A percentile compares a stretch with the other conserved stretches of the same genome.
These are phyloP conservation scores for Ambispora gerdemannii DNA, from an alignment of 192 early-diverging fungal species.

Conservation along the genomic window DNA sequence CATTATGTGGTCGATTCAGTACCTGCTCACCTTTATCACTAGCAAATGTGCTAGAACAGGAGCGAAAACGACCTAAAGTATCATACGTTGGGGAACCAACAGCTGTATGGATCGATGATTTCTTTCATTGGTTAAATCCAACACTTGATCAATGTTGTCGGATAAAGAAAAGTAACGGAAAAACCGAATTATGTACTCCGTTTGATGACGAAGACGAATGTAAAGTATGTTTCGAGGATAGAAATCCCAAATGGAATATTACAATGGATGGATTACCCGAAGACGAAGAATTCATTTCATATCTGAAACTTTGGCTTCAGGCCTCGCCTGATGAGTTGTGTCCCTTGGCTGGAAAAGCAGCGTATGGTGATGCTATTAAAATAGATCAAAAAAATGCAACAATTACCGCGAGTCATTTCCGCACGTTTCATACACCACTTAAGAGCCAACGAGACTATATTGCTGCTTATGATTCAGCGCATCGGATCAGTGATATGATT, in stretches of 20 bases:
- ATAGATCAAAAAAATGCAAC: constrained; percentile 33
- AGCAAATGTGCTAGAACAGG: constrained; percentile 61
- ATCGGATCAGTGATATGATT: constrained; percentile 54
- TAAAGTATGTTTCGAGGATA: constrained; percentile 44
- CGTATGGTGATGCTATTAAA: constrained; percentile 59
- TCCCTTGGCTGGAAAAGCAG: constrained; percentile 62
- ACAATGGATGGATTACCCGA: constrained; percentile 56
- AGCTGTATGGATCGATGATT: constrained; percentile 63
- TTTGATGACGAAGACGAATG: constrained; percentile 51
- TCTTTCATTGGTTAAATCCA: constrained; percentile 63
- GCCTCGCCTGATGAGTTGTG: constrained; percentile 51
- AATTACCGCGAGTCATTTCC: constrained; percentile 57
- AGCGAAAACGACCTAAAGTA: constrained; percentile 56
- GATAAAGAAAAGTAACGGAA: constrained; percentile 40
- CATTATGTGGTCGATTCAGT: constrained; percentile 59
- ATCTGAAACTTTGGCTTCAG: constrained; percentile 51
- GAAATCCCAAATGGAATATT: constrained; percentile 51
- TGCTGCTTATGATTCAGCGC: constrained; percentile 50
- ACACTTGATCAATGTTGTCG: constrained; percentile 54
- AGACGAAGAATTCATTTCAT: constrained; percentile 53
- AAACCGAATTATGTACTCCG: constrained; percentile 44
- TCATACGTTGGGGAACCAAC: constrained; percentile 63
- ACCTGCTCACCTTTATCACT: constrained; percentile 49
- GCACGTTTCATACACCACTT: constrained; percentile 59
- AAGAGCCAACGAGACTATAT: constrained; percentile 58